These are phyloP conservation scores for Tillandsia leiboldiana DNA, from an alignment of 176 grass and related monocot genomes.

Conservation along the genomic window DNA sequence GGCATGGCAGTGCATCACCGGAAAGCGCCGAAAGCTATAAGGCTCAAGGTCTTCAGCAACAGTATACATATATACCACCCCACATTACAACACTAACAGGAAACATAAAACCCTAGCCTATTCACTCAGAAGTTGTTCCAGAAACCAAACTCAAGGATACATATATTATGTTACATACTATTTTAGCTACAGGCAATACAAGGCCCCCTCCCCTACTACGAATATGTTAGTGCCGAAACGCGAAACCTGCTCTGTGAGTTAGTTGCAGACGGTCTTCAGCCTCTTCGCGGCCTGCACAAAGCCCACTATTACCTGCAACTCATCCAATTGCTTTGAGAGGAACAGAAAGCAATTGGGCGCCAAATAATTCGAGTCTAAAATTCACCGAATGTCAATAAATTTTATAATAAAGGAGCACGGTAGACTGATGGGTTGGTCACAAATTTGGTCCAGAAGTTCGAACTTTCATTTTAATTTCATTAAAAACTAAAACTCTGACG, in stretches of 20 bases:
- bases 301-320: constrained; percentile 26
- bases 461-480: no score
- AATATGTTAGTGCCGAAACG: background rate
- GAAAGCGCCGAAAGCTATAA: no score
- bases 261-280: constrained; percentile 17
- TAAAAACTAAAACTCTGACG: no score
- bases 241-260: background rate
- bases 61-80: no score
- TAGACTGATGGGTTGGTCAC: no score
- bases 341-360: constrained; percentile 9
- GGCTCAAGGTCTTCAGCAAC: no score
- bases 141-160: background rate
- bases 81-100: no score
- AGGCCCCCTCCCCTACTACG: background rate
- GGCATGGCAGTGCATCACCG: no score
- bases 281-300: constrained; percentile 26
- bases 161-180: background rate
- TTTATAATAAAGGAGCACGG: background rate
- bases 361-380: background rate
- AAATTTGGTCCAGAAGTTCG: no score
- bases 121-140: background rate
- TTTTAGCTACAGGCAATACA: background rate
- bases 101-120: background rate
- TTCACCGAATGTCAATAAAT: background rate
- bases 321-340: constrained; percentile 24